Evolutionary conservation across 805 yeast genomes (phyloP).

Genomic region (Schwanniomyces sp.): DNA sequence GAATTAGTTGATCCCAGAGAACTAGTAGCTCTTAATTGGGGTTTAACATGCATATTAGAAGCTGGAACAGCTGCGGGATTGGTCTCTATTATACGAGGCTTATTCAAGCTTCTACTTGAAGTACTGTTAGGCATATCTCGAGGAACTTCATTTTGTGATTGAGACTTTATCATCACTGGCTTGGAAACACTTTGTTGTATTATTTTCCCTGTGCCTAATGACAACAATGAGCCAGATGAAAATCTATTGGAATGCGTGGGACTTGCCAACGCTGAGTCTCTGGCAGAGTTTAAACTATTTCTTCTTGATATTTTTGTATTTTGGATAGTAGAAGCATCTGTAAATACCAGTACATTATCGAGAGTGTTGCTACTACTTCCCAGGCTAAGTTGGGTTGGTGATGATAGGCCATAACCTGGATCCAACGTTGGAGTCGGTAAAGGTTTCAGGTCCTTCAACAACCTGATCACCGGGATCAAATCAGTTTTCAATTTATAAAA

Average conservation of each 20-base stretch:
- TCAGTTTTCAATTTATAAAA: constrained; percentile 61
- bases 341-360: not conserved
- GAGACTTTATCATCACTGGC: constrained; percentile 11
- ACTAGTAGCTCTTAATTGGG: constrained; percentile 16
- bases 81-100: constrained; percentile 24
- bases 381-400: constrained; percentile 23
- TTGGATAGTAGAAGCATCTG: not conserved
- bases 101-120: constrained; percentile 10
- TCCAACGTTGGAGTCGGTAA: constrained; percentile 62
- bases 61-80: constrained; percentile 3
- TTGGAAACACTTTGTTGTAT: constrained; percentile 26
- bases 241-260: constrained; percentile 34
- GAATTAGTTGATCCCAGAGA: constrained; percentile 27
- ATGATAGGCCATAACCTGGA: constrained; percentile 29
- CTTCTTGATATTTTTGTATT: constrained; percentile 6
- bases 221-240: constrained; percentile 36
- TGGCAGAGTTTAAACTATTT: constrained; percentile 7
- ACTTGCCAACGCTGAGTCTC: constrained; percentile 13
- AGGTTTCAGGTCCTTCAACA: constrained; percentile 65
- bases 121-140: constrained; percentile 3
- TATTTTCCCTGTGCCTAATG: constrained; percentile 44
- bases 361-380: not conserved
- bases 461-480: constrained; percentile 59
- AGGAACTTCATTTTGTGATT: constrained; percentile 10
- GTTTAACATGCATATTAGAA: constrained; percentile 2